These are phyloP conservation scores for Margaritispora aquatica DNA, from an alignment of 495 filamentous ascomycete species.

Conservation along the genomic window DNA sequence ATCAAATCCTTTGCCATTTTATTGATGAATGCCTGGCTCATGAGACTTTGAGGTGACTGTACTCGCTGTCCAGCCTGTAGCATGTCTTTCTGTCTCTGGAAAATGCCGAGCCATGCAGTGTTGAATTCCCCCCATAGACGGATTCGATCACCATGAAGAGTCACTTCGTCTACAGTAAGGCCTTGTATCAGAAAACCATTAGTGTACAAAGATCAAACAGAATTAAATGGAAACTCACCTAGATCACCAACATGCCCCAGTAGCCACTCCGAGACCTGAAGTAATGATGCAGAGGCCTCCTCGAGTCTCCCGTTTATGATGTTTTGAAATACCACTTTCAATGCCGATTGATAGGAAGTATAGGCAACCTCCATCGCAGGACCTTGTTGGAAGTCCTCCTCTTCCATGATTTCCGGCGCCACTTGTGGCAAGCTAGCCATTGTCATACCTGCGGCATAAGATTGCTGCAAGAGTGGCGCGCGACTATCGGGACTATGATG, in stretches of 20 bases:
- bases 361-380: constrained; percentile 57
- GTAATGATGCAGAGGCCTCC: constrained; percentile 64
- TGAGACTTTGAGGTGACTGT: constrained; percentile 55
- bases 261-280: constrained; percentile 81
- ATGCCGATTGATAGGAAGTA: constrained; percentile 61
- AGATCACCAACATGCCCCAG: constrained; percentile 73
- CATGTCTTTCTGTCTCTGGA: constrained; percentile 83
- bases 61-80: constrained; percentile 53
- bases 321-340: constrained; percentile 71
- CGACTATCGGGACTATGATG: constrained; percentile 22
- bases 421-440: constrained; percentile 34
- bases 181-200: constrained; percentile 22
- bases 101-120: constrained; percentile 81
- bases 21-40: constrained; percentile 63
- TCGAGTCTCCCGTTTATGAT: constrained; percentile 66
- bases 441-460: constrained; percentile 28
- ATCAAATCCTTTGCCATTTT: constrained; percentile 78
- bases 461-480: constrained; percentile 32
- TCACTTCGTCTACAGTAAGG: constrained; percentile 61
- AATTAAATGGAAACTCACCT: constrained; percentile 53
- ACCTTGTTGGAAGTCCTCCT: constrained; percentile 30
- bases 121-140: constrained; percentile 94
- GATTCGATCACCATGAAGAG: constrained; percentile 61
- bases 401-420: constrained; percentile 37
- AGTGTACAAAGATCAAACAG: constrained; percentile 21